Percentiles rank a stretch among this genome's conserved stretches.
Evolutionary conservation across 2,329 filamentous ascomycete genomes (phyloP).

Genomic region (Sphaceloma murrayae): DNA sequence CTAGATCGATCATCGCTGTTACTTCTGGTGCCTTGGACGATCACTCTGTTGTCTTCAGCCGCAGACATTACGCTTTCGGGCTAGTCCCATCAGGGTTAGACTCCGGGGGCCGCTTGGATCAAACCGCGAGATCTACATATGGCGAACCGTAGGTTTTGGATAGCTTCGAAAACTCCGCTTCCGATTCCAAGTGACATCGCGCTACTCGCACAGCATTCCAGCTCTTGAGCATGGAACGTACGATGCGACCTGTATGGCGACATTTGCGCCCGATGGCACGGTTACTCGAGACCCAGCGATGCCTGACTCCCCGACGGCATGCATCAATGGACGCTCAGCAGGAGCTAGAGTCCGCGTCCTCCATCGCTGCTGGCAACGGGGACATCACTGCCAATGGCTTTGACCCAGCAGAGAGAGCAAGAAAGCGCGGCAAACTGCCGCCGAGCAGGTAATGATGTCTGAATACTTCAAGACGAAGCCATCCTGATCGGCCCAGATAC

Average conservation of each 20-base stretch:
- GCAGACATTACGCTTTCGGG: not conserved
- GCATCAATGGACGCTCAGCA: constrained; percentile 25
- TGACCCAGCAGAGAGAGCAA: constrained; percentile 41
- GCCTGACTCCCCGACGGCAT: constrained; percentile 20
- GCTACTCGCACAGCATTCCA: not conserved
- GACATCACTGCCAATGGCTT: constrained; percentile 35
- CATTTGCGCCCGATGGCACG: not conserved
- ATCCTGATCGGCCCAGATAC: constrained; percentile 52
- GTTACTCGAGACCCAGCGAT: not conserved
- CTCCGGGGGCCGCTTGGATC: not conserved
- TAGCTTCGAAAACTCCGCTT: constrained; percentile 1
- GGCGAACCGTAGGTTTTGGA: not conserved
- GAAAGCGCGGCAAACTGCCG: constrained; percentile 37
- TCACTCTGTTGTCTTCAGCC: constrained; percentile 8
- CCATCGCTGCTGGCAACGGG: constrained; percentile 34
- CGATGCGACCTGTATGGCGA: constrained; percentile 9
- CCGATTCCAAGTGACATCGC: not conserved
- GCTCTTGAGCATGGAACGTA: constrained; percentile 3
- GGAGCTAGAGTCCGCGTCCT: constrained; percentile 42
- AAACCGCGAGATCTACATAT: not conserved
- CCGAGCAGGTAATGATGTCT: constrained; percentile 41
- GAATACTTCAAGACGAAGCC: not conserved
- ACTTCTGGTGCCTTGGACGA: constrained; percentile 8
- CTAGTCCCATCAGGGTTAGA: not conserved
- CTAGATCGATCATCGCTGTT: not conserved